Evolutionary conservation across 306 rosid species (phyloP), one percentile per base, ranked within the genome.

Genomic region (Medicago ruthenica): DNA sequence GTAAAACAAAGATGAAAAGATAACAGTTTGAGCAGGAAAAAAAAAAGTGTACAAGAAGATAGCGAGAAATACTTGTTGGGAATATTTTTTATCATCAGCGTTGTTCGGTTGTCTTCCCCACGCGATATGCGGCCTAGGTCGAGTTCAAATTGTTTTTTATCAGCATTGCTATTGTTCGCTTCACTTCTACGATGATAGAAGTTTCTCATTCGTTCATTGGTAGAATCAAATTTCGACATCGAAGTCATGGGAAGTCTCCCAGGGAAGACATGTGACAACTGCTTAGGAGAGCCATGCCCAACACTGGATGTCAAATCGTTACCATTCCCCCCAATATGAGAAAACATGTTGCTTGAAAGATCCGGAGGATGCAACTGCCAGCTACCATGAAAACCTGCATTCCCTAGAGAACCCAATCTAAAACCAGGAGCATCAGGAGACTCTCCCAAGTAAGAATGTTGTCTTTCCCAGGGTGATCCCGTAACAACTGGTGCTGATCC

Each of bases 401-500:
- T 83, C 68, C 94, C 92, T 51, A 86, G 89, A 83, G 97, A 91
- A 47, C 93, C 93, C 72, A 86, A 44, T 79, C 80, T 87, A 72
- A 86, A 85, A 70, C 89, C 86, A 74, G 95, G 85, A 66, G 85
- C 79, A 36, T 88, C 95, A 73, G 95, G 89, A 77, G 97, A 89
- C 81, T 86, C 91, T 73, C 86, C 87, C 80, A 82, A 73, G 88
- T 78, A 91, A 70, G 89, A 79, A 69, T 71, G 85, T 24, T 76
- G 89, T 72, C 87, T 86, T 67, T 89, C 95, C 97, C 97, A 91
- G 8, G 86, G 87, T 12, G 95, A 89, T 74, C 88, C 88, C 5
- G 92, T 89, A 67, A 89, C 85, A 62, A 85, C 88, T 1, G 97
- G 97, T 45, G 97, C 97, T 53, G 95, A 91, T 71, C 97, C 97